Evolutionary conservation across 139 green algal species (phyloP), one percentile per base, ranked within the genome.

Genomic region (Tetradesmus lagerheimii): DNA sequence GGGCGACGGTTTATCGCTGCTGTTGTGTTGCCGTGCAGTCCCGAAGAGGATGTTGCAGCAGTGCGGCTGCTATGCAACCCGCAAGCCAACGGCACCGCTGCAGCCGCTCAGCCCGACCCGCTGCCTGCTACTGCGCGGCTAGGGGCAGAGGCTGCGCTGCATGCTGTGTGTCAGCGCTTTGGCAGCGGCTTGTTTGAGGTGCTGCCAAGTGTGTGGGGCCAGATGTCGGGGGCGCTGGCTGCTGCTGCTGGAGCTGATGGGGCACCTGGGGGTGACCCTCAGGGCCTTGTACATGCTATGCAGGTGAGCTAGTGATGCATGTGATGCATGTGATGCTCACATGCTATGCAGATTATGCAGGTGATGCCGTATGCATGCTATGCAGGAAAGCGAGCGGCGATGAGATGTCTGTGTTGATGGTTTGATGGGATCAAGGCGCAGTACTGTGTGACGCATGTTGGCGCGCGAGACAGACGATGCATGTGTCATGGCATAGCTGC

Each of bases 101-200:
- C 74, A 14, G 64, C 93, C 1, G 57, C 81, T 18, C 81, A 81
- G 41, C n/a, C 80, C 3, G 50, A 90, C 37, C 89, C 87, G 81
- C 67, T 53, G 80, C 71, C 87, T 1, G 83, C 86, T 0, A 91
- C 93, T 34, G 86, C 89, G 4, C 92, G 93, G 37, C 84, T 94
- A 37, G 97, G 97, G 18, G 96, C 95, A 0, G 96, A 98, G 81
- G 91, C 93, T 0, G 93, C 94, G 27, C 91, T 99, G 11, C 85
- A 66, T 1, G 91, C 90, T n/a, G 79, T 97, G 31, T 74, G 94
- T 88, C 0, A 34, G 5, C 74, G 57, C 16, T 95, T 97, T 79
- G 95, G 93, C 5, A 15, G 50, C 0, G n/a, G 1, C 0, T 89
- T 99, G 57, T 94, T 96, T 38, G 20, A 62, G 25, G 66, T 77